Conservation (phyloP, 768 basidiomycete species). For the Tephrocybe sp. region DNA sequence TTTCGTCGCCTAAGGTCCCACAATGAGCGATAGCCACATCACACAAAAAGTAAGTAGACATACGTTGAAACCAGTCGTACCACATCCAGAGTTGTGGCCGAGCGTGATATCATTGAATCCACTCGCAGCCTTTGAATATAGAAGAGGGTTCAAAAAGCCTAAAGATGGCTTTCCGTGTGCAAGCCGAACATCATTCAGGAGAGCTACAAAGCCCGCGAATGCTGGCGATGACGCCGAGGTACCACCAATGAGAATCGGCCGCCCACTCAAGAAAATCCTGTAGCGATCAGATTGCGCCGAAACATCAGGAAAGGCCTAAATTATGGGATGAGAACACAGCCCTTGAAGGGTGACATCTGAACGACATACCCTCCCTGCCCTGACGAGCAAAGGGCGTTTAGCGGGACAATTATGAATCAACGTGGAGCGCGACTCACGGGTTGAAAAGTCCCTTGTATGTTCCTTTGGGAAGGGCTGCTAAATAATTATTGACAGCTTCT, state of each 20-base stretch:
- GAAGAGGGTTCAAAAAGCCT: conserved; percentile 68
- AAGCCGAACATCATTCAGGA: conserved; percentile 65
- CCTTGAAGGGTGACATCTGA: background rate
- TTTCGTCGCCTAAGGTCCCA: conserved; percentile 35
- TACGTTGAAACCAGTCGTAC: conserved; percentile 66
- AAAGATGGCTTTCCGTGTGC: conserved; percentile 39
- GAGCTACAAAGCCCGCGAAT: conserved; percentile 61
- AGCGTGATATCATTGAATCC: conserved; percentile 59
- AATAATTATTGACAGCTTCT: conserved; percentile 39
- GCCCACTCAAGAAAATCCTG: conserved; percentile 45
- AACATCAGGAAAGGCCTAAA: conserved; percentile 64
- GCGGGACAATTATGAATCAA: background rate
- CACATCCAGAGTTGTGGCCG: conserved; percentile 60
- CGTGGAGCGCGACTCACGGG: conserved; percentile 33
- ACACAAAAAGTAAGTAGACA: conserved; percentile 21
- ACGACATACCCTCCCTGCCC: conserved; percentile 53
- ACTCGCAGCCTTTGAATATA: conserved; percentile 42
- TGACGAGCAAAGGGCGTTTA: background rate
- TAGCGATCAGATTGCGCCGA: conserved; percentile 56
- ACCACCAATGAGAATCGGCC: conserved; percentile 44
- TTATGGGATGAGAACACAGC: background rate
- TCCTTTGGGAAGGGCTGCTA: conserved; percentile 43
- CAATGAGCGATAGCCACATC: background rate
- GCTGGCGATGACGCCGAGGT: conserved; percentile 68
- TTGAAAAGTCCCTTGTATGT: conserved; percentile 64